These are phyloP conservation scores for Exophiala oligosperma DNA, from an alignment of 2,329 filamentous ascomycete species.

Conservation along the genomic window DNA sequence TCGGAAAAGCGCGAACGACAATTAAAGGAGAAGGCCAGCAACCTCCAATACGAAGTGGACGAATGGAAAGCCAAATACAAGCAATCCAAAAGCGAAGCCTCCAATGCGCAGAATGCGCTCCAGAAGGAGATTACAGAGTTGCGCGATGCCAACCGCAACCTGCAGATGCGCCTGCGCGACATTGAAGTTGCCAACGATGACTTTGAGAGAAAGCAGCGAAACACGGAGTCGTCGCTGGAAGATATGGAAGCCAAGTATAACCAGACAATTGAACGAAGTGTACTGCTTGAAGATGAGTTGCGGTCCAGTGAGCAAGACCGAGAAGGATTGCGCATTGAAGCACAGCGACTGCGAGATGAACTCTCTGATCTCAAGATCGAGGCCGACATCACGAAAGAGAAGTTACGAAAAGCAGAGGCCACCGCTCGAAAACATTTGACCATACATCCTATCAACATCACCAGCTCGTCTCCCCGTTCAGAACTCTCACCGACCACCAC, in stretches of 20 bases:
- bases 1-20: slow-evolving; percentile 89
- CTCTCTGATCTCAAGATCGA: slow-evolving; percentile 92
- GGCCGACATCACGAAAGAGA: slow-evolving; percentile 90
- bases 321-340: slow-evolving; percentile 83
- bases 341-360: slow-evolving; percentile 86
- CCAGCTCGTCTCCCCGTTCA: slow-evolving; percentile 49
- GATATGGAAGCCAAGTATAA: slow-evolving; percentile 98
- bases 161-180: slow-evolving; percentile 83
- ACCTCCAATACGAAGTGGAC: slow-evolving; percentile 82
- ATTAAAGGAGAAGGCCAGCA: slow-evolving; percentile 84
- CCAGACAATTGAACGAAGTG: slow-evolving; percentile 83
- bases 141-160: slow-evolving; percentile 76
- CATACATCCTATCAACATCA: slow-evolving; percentile 41
- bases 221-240: slow-evolving; percentile 92
- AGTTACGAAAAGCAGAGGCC: slow-evolving; percentile 71
- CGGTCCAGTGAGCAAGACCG: slow-evolving; percentile 88
- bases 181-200: slow-evolving; percentile 98
- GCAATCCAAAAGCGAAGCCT: slow-evolving; percentile 87
- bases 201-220: slow-evolving; percentile 92
- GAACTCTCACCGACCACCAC: slow-evolving; percentile 78
- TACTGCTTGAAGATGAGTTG: slow-evolving; percentile 94
- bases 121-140: slow-evolving; percentile 96
- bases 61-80: slow-evolving; percentile 99
- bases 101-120: slow-evolving; percentile 75
- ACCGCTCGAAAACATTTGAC: slow-evolving; percentile 53